These are phyloP conservation scores for Komagataella populi DNA, from an alignment of 805 yeast genomes.

Conservation along the genomic window DNA sequence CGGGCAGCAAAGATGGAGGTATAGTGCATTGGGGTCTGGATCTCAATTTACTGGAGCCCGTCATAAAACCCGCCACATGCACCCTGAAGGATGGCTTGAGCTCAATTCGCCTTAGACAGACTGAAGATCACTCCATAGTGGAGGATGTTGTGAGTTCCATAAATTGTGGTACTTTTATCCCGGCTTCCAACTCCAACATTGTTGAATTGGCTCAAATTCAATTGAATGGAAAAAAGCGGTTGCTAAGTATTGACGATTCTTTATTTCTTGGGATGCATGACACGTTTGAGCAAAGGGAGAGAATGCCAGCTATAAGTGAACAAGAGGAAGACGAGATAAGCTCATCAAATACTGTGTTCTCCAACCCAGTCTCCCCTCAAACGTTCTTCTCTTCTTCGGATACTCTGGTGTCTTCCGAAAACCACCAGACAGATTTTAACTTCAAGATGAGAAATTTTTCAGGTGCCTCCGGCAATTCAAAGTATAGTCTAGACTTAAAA, in stretches of 20 bases:
- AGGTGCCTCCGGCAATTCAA: background rate
- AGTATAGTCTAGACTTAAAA: background rate
- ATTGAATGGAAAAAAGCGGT: constrained; percentile 12
- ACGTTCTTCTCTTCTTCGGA: background rate
- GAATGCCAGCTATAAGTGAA: background rate
- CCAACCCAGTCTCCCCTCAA: background rate
- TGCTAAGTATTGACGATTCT: constrained; percentile 39
- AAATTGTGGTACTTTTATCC: constrained; percentile 52
- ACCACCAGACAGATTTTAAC: background rate
- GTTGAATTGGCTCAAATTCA: constrained; percentile 29
- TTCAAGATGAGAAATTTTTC: background rate
- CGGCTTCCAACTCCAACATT: constrained; percentile 40
- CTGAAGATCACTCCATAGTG: constrained; percentile 13
- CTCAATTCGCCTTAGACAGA: constrained; percentile 23
- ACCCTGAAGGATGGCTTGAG: constrained; percentile 31
- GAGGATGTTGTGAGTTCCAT: constrained; percentile 22
- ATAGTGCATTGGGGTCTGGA: constrained; percentile 42
- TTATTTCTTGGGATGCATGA: constrained; percentile 44
- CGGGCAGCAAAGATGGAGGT: constrained; percentile 53
- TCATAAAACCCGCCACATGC: constrained; percentile 15
- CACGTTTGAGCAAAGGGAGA: background rate
- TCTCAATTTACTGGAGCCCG: constrained; percentile 20
- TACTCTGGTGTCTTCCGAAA: background rate
- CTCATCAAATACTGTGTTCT: background rate
- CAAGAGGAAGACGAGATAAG: background rate